Evolutionary conservation across 805 yeast species (phyloP), one percentile per base, ranked within the genome.

Genomic region (Sugiyamaella mastotermitis): DNA sequence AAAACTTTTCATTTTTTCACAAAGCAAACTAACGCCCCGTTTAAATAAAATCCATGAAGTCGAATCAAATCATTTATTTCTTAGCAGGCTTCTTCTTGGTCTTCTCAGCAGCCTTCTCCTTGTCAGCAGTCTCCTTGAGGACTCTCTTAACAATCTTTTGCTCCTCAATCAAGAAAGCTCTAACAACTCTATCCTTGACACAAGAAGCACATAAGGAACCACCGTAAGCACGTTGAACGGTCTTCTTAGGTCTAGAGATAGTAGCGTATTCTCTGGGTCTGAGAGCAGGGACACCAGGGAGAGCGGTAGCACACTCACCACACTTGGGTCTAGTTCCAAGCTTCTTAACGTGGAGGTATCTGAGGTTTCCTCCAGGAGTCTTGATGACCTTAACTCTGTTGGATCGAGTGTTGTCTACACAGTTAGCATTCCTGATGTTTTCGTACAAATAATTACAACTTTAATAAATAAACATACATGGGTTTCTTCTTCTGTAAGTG

Each of bases 71-170:
- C 18, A 19, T 41, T 53, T 55, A 53, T 43, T 55, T 53, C 53
- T 48, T 51, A 34, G 49, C 36, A 38, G 41, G 4, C 33, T 31
- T 31, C 41, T 38, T 38, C 55, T 56, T 56, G 48, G 46, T 43
- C 33, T 48, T 40, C 64, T 65, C 64, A 54, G 67, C 73, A 51
- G 74, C 69, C 61, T 72, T 78, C 65, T 83, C 90, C 75, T 85
- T 83, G 61, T 79, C 87, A 65, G 87, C 82, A 72, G 84, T 85
- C 69, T 87, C 96, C 83, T 90, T 90, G 66, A 92, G 82, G 63
- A 92, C 96, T 76, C 94, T 87, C 88, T 92, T 94, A 69, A 92
- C 99, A 57, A 92, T 88, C 86, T 92, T 94, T 78, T 92, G 97
- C 78, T 92, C 99, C 79, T 94, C 98, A 59, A 92, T 85, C 71